Base-by-base conservation (phyloP, 1,284 basidiomycete genomes). In the Schizophyllum amplum region DNA sequence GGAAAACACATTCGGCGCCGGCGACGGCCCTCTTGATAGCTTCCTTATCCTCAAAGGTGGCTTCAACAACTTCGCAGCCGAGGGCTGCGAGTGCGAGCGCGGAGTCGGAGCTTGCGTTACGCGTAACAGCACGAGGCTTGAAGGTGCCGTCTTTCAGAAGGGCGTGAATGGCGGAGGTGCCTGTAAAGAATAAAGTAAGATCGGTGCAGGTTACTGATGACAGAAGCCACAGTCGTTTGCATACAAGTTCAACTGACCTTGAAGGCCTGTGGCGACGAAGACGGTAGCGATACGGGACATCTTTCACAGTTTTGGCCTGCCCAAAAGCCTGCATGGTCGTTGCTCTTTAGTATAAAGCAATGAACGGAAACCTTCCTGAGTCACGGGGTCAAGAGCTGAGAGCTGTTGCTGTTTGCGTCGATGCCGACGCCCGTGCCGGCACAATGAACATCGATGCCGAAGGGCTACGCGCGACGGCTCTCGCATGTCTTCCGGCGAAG, bases 1-100 rank as follows among this genome's bases (percentile, higher is more conserved):
- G 53, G 21, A 61, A 61, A 0, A 61, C 57, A 2, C 42, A 48
- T 15, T 57, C 55, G 24, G 55, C 58, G 4, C 60, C 60, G 25
- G 17, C 24, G 24, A 60, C 47, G 2, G 59, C 59, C 1, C 22
- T 20, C 55, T 54, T 55, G 23, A 60, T 7, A 4, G 59, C 57
- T 21, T 57, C 49, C 20, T 4, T 17, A 49, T 58, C 57, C 3
- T 42, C 33, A 42, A 42, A 9, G 13, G 13, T 42, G 4, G 52
- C 72, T 46, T 67, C 60, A 13, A 69, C 69, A 9, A 75, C 64
- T 53, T 74, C 64, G 23, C 56, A 69, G 5, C 74, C 73, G 23
- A 65, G 63, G 1, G 60, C 57, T 26, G 65, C 61, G 24, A 73
- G 63, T 13, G 48, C 62, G 47, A 63, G 27, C 0, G 68, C 67